These are phyloP conservation scores for Biscutella laevigata DNA, from an alignment of 441 rosid genomes.

Conservation along the genomic window DNA sequence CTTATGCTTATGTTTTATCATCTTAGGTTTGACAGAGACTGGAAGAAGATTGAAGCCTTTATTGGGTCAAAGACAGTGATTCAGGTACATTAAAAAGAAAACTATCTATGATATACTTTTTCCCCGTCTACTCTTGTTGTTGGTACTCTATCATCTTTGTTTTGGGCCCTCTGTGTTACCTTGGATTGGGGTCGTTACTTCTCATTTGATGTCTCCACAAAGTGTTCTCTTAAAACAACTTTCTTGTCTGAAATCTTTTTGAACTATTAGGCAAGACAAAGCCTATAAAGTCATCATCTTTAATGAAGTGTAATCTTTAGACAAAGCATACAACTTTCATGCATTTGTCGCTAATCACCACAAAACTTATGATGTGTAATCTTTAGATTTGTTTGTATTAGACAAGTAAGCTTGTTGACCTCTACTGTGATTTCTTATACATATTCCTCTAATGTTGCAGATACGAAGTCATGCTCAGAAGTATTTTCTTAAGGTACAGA, in stretches of 20 bases:
- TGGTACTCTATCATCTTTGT: slow-evolving; percentile 4
- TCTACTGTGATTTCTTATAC: neutral
- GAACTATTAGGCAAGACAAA: slow-evolving; percentile 7
- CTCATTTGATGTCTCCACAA: slow-evolving; percentile 14
- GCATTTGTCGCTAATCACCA: slow-evolving; percentile 5
- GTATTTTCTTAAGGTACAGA: slow-evolving; percentile 84
- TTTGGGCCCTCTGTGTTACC: slow-evolving; percentile 19
- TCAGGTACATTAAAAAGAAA: slow-evolving; percentile 46
- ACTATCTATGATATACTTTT: neutral
- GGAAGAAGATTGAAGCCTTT: slow-evolving; percentile 97
- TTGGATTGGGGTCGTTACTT: slow-evolving; percentile 2
- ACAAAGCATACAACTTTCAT: too few species aligned
- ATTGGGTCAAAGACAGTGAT: slow-evolving; percentile 87
- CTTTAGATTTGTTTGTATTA: neutral
- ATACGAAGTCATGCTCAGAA: slow-evolving; percentile 93
- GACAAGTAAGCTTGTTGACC: slow-evolving; percentile 1
- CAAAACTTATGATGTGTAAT: neutral
- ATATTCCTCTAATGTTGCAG: slow-evolving; percentile 25
- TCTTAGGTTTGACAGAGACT: slow-evolving; percentile 82
- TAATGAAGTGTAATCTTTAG: too few species aligned
- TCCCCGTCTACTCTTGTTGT: neutral
- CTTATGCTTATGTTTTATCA: slow-evolving; percentile 6
- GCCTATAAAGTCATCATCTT: too few species aligned
- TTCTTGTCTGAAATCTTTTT: slow-evolving; percentile 8
- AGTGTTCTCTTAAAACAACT: neutral